phyloP scores from a whole-genome alignment of 1,284 basidiomycete genomes.

The Apiotrichum mycotoxinovorans region DNA sequence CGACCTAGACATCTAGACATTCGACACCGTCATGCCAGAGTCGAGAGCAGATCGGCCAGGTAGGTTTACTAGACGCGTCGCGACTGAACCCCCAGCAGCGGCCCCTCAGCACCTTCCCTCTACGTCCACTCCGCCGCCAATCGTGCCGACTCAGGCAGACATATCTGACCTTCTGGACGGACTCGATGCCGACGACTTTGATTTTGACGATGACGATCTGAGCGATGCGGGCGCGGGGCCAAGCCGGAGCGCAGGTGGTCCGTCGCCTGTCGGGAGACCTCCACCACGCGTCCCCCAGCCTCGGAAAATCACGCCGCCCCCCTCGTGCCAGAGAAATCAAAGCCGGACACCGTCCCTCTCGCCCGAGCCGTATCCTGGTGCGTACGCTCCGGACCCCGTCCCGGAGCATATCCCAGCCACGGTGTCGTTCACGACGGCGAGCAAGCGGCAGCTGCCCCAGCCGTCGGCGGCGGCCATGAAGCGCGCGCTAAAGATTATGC shows the following conservation, averaged over 20 bases:
- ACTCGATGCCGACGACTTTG: constrained; percentile 36
- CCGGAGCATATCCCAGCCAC: constrained; percentile 16
- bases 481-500: constrained; percentile 27
- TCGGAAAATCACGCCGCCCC: background rate
- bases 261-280: background rate
- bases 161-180: constrained; percentile 34
- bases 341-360: background rate
- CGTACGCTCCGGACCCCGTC: constrained; percentile 4
- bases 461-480: constrained; percentile 31
- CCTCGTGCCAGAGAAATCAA: background rate
- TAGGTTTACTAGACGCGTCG: background rate
- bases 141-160: background rate
- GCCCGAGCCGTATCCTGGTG: background rate
- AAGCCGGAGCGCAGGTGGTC: background rate
- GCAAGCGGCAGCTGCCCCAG: constrained; percentile 24
- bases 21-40: background rate
- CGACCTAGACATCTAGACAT: background rate
- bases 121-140: background rate
- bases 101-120: background rate
- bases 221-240: constrained; percentile 6
- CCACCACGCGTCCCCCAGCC: background rate
- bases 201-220: constrained; percentile 27
- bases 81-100: background rate
- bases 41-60: background rate
- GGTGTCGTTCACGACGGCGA: constrained; percentile 33